phyloP scores from a whole-genome alignment of 305 asterid genomes.

The Fraxinus xanthoxyloides region DNA sequence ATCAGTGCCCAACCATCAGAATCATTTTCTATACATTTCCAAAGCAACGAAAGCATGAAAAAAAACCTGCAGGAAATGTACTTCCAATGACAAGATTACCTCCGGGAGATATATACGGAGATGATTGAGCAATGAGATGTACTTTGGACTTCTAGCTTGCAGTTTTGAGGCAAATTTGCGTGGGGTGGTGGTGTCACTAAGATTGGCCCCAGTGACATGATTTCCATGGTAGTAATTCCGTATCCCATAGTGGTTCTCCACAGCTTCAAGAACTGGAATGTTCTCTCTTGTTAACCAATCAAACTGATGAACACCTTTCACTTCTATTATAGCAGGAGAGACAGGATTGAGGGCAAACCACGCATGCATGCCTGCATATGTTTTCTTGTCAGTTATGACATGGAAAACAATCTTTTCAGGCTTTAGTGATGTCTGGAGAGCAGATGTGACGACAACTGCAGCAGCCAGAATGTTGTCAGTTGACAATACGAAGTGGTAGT shows the following conservation, averaged over 20 bases:
- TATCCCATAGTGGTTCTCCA: constrained; percentile 82
- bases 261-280: constrained; percentile 96
- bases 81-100: constrained; percentile 43
- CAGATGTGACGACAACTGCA: constrained; percentile 80
- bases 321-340: constrained; percentile 91
- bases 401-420: constrained; percentile 91
- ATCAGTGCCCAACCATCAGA: constrained; percentile 5
- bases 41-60: constrained; percentile 10
- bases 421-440: constrained; percentile 67
- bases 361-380: constrained; percentile 98
- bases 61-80: constrained; percentile 8
- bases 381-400: constrained; percentile 96
- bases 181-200: constrained; percentile 77
- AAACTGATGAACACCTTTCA: constrained; percentile 95
- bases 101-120: constrained; percentile 97
- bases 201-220: constrained; percentile 88
- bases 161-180: constrained; percentile 88
- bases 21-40: constrained; percentile 1
- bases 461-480: constrained; percentile 98
- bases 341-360: constrained; percentile 91
- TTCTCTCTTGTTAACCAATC: constrained; percentile 99
- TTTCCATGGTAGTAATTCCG: constrained; percentile 96
- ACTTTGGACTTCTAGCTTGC: constrained; percentile 97
- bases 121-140: constrained; percentile 95
- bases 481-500: constrained; percentile 81